These are phyloP conservation scores for Eucalyptus caleyi DNA, from an alignment of 345 rosid species.

Conservation along the genomic window DNA sequence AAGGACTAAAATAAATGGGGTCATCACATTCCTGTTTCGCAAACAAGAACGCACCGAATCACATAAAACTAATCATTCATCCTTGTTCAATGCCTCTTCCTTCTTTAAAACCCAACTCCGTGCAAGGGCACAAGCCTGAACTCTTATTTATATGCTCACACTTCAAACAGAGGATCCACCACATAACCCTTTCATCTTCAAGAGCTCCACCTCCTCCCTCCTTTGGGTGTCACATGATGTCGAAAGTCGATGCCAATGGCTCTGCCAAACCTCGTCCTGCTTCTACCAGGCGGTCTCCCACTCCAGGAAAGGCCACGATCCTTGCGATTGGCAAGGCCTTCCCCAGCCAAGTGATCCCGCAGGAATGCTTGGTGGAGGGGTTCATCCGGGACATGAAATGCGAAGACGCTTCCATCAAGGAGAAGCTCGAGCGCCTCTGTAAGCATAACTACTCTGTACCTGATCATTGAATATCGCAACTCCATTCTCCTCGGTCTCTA, in stretches of 20 bases:
- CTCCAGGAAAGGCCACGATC: slow-evolving; percentile 71
- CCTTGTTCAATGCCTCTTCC: slow-evolving; percentile 18
- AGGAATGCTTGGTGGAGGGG: slow-evolving; percentile 85
- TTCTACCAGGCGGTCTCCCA: slow-evolving; percentile 27
- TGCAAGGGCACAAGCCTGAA: slow-evolving; percentile 25
- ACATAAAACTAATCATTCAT: slow-evolving; percentile 3
- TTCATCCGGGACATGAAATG: slow-evolving; percentile 79
- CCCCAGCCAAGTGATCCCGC: slow-evolving; percentile 69
- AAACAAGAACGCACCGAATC: slow-evolving; percentile 21
- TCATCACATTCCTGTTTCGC: not conserved
- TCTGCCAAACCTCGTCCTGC: not conserved
- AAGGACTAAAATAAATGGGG: not conserved
- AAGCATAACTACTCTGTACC: slow-evolving; percentile 2
- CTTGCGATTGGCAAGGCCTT: slow-evolving; percentile 95
- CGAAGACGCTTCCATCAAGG: slow-evolving; percentile 54
- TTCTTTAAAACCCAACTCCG: slow-evolving; percentile 45
- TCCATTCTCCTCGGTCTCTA: not conserved
- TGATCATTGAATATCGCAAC: not conserved
- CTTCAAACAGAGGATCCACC: not conserved
- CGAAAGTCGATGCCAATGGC: slow-evolving; percentile 8
- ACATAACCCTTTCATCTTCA: not conserved
- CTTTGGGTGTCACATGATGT: slow-evolving; percentile 19
- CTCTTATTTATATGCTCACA: slow-evolving; percentile 20
- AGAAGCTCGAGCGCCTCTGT: slow-evolving; percentile 85
- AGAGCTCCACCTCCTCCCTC: not conserved